Conservation (phyloP, 208 protist genomes). For the Leishmania lainsoni region DNA sequence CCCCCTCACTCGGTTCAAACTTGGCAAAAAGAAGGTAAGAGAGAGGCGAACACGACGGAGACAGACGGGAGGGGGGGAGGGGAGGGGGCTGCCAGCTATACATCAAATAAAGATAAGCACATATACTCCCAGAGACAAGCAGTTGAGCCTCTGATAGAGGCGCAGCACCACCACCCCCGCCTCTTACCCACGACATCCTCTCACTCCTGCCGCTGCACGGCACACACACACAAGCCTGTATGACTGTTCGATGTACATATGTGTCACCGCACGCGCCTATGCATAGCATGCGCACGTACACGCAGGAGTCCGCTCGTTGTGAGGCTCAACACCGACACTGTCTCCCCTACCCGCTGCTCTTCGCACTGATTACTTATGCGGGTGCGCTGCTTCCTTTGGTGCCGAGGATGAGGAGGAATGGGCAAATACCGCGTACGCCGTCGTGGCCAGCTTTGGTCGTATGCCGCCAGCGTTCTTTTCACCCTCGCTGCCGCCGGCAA, state of each 20-base stretch:
- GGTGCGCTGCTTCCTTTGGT: conserved; percentile 22
- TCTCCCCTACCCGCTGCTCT: neutral
- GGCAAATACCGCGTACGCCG: conserved; percentile 16
- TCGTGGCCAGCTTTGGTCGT: conserved; percentile 3
- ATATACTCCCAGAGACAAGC: neutral
- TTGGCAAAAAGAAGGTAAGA: neutral
- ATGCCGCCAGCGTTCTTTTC: neutral
- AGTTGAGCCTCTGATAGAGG: no score
- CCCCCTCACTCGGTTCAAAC: neutral
- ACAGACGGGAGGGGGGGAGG: neutral
- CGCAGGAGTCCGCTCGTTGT: no score
- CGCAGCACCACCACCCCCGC: neutral
- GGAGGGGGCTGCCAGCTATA: neutral
- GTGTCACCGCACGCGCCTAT: neutral
- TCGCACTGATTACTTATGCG: conserved; percentile 2
- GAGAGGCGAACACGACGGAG: neutral
- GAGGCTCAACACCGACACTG: neutral
- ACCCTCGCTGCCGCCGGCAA: neutral
- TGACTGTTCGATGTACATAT: neutral
- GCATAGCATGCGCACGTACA: neutral
- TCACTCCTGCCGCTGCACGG: neutral
- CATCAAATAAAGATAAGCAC: neutral
- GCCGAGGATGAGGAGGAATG: conserved; percentile 3
- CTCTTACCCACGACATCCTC: neutral
- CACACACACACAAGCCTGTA: neutral